Evolutionary conservation across 1,284 basidiomycete genomes (phyloP).

Genomic region (Puccinia hordei): DNA sequence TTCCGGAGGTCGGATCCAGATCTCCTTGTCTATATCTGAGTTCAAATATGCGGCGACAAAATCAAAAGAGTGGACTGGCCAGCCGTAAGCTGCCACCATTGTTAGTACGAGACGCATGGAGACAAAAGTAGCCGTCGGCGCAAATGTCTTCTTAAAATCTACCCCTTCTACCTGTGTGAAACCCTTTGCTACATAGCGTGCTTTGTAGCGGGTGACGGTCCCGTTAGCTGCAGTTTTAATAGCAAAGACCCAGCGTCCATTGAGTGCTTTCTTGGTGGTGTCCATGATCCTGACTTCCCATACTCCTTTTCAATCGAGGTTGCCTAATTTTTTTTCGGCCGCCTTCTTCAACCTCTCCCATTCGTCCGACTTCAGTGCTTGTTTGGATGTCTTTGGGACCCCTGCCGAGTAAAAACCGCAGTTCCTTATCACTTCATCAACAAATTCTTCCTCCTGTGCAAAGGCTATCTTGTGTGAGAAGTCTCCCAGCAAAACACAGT

Average conservation of each 20-base stretch:
- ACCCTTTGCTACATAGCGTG: constrained; percentile 15
- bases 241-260: constrained; percentile 21
- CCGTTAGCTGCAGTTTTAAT: not conserved
- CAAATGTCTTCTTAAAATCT: not conserved
- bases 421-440: not conserved
- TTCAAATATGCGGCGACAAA: constrained; percentile 8
- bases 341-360: not conserved
- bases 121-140: not conserved
- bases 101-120: not conserved
- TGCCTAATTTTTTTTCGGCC: not conserved
- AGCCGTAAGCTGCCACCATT: not conserved
- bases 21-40: not conserved
- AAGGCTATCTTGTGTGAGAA: not conserved
- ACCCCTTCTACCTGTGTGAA: not conserved
- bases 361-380: not conserved
- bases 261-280: not conserved
- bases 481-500: not conserved
- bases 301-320: not conserved
- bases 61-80: constrained; percentile 21
- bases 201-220: not conserved
- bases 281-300: not conserved
- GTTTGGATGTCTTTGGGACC: not conserved
- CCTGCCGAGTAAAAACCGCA: not conserved
- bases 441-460: too few relatives aligned
- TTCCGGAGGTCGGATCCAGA: not conserved